These are phyloP conservation scores for Cystobasidium sp. DNA, from an alignment of 1,284 basidiomycete species.

Conservation along the genomic window DNA sequence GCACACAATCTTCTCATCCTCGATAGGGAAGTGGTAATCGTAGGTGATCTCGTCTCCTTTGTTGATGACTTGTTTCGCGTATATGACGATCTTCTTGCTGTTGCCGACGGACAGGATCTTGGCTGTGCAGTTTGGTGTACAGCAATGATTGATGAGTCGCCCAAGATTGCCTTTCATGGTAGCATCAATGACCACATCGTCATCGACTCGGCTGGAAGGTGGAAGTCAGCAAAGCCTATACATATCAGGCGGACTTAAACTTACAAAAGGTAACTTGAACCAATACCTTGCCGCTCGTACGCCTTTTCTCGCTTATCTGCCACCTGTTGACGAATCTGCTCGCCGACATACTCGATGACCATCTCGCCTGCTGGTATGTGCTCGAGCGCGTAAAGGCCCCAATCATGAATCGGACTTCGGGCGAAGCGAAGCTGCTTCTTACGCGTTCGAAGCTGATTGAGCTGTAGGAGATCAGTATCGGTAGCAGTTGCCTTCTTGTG, in stretches of 20 bases:
- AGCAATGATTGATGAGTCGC: constrained; percentile 94
- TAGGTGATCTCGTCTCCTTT: constrained; percentile 94
- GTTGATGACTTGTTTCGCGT: constrained; percentile 91
- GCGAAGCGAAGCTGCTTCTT: constrained; percentile 98
- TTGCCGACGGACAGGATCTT: constrained; percentile 98
- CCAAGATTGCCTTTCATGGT: constrained; percentile 59
- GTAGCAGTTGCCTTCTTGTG: constrained; percentile 68
- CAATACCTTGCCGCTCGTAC: constrained; percentile 94
- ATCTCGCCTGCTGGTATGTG: constrained; percentile 92
- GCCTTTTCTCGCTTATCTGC: constrained; percentile 96
- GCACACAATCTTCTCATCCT: constrained; percentile 70
- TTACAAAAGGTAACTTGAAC: constrained; percentile 84
- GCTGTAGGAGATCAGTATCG: constrained; percentile 74
- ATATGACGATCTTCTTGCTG: constrained; percentile 99
- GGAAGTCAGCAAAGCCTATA: constrained; percentile 66
- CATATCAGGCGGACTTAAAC: constrained; percentile 69
- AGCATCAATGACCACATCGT: constrained; percentile 56
- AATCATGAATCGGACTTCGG: constrained; percentile 95
- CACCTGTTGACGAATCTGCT: constrained; percentile 89
- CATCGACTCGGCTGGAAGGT: constrained; percentile 57
- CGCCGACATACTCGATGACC: constrained; percentile 99
- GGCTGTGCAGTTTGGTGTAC: constrained; percentile 95
- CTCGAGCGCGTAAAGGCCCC: constrained; percentile 96
- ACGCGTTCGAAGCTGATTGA: constrained; percentile 95
- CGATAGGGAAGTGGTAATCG: constrained; percentile 91